Evolutionary conservation across 1,284 basidiomycete species (phyloP).

Genomic region (Moniliophthora roreri): DNA sequence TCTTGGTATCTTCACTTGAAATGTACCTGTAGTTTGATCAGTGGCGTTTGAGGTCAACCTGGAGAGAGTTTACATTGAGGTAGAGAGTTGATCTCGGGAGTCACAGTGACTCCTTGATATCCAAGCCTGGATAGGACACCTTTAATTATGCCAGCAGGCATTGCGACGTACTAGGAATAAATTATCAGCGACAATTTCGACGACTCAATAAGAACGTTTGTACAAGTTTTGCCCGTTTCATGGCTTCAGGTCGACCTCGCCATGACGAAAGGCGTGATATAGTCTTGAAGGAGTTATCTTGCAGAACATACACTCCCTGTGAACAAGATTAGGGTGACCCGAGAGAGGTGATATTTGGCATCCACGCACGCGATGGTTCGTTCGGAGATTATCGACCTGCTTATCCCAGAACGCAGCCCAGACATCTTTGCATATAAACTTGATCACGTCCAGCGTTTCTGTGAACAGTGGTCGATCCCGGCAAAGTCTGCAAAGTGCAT

Average conservation of each 20-base stretch:
- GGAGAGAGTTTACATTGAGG: slow-evolving; percentile 71
- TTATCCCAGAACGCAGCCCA: slow-evolving; percentile 89
- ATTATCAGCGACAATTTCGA: too few relatives aligned
- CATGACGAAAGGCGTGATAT: slow-evolving; percentile 78
- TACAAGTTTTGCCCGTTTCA: slow-evolving; percentile 72
- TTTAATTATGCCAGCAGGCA: slow-evolving; percentile 79
- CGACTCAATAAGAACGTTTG: too few relatives aligned
- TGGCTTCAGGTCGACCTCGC: slow-evolving; percentile 72
- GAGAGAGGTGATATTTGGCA: neutral
- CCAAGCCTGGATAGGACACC: slow-evolving; percentile 83
- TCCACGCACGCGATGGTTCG: slow-evolving; percentile 80
- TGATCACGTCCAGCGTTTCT: slow-evolving; percentile 88
- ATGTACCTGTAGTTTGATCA: slow-evolving; percentile 54
- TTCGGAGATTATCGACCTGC: slow-evolving; percentile 93
- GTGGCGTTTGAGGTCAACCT: slow-evolving; percentile 1
- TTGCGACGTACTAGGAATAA: slow-evolving; percentile 78
- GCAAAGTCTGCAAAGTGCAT: slow-evolving; percentile 57
- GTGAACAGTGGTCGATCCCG: slow-evolving; percentile 74
- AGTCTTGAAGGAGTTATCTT: slow-evolving; percentile 89
- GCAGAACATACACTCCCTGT: slow-evolving; percentile 91
- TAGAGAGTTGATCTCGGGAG: slow-evolving; percentile 75
- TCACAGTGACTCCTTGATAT: slow-evolving; percentile 62
- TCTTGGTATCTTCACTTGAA: slow-evolving; percentile 78
- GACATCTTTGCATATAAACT: slow-evolving; percentile 96
- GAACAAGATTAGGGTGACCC: neutral